Conservation (phyloP, 2,329 filamentous ascomycete species). For the Cladophialophora carrionii region DNA sequence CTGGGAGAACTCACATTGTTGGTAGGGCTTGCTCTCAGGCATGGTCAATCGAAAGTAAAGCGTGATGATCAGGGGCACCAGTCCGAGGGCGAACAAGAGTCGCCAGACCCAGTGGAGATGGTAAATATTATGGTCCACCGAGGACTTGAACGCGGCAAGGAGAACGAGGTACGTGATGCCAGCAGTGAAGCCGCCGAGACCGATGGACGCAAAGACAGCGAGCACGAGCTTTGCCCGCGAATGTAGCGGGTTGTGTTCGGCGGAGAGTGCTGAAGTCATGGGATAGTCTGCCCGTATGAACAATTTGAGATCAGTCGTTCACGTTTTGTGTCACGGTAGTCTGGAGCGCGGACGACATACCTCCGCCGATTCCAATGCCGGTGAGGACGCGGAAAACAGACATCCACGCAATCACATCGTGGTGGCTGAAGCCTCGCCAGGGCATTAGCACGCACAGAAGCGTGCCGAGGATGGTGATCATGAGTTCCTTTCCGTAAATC, state of each 20-base stretch:
- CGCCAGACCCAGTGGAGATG: constrained; percentile 38
- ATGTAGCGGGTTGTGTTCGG: constrained; percentile 24
- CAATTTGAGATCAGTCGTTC: not conserved
- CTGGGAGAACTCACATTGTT: constrained; percentile 19
- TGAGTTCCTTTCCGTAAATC: constrained; percentile 40
- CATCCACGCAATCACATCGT: constrained; percentile 34
- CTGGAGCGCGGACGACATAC: constrained; percentile 19
- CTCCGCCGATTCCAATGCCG: constrained; percentile 39
- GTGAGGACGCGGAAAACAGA: constrained; percentile 38
- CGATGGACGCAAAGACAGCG: constrained; percentile 24
- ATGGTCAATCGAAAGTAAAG: constrained; percentile 41
- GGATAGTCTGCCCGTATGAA: constrained; percentile 25
- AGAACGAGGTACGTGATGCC: constrained; percentile 23
- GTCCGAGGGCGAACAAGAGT: constrained; percentile 38
- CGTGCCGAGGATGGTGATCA: constrained; percentile 39
- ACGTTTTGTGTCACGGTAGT: not conserved
- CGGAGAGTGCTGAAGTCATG: constrained; percentile 29
- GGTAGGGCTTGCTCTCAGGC: constrained; percentile 29
- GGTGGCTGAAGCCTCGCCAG: constrained; percentile 31
- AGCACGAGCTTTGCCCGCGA: constrained; percentile 22
- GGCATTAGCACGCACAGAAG: constrained; percentile 39
- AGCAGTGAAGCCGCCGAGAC: constrained; percentile 17
- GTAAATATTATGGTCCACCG: constrained; percentile 23
- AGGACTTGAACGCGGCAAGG: constrained; percentile 26
- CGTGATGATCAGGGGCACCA: constrained; percentile 37